These are phyloP conservation scores for Chaetomium sp. DNA, from an alignment of 2,329 filamentous ascomycete species.

Conservation along the genomic window DNA sequence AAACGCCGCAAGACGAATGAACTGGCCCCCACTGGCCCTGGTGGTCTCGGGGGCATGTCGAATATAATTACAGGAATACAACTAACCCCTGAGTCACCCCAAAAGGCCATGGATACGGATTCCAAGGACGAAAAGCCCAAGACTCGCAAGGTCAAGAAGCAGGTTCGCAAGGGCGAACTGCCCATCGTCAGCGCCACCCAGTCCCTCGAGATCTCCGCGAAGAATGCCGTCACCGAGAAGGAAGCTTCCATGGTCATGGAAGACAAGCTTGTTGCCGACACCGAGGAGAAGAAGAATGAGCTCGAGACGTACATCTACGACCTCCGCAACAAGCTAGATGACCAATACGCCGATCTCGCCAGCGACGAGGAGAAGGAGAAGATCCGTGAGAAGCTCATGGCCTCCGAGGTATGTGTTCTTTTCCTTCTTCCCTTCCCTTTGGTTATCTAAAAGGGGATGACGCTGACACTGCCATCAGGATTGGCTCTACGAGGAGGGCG, in stretches of 20 bases:
- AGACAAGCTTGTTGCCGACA: conserved; percentile 96
- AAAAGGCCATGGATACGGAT: conserved; percentile 80
- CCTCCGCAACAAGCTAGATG: conserved; percentile 88
- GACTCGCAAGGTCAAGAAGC: conserved; percentile 98
- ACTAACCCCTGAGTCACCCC: conserved; percentile 20
- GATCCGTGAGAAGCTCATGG: conserved; percentile 74
- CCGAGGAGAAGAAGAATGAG: conserved; percentile 99
- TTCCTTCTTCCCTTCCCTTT: not conserved
- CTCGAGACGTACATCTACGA: conserved; percentile 98
- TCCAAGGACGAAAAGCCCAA: conserved; percentile 60
- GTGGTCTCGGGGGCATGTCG: conserved; percentile 1
- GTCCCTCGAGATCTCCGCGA: conserved; percentile 64
- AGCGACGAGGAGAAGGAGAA: conserved; percentile 89
- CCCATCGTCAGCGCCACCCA: conserved; percentile 78
- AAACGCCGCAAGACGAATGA: conserved; percentile 24
- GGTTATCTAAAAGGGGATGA: not conserved
- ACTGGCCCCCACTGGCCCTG: conserved; percentile 13
- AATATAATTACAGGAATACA: conserved; percentile 4
- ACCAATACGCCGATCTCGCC: conserved; percentile 81
- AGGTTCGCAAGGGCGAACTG: conserved; percentile 93
- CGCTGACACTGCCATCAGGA: conserved; percentile 54
- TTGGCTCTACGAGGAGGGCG: conserved; percentile 96
- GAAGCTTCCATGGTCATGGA: conserved; percentile 92
- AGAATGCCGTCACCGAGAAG: conserved; percentile 66
- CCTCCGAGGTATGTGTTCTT: conserved; percentile 65